Base-by-base conservation (phyloP, 805 yeast species). In the Saccharomycopsis olivae region DNA sequence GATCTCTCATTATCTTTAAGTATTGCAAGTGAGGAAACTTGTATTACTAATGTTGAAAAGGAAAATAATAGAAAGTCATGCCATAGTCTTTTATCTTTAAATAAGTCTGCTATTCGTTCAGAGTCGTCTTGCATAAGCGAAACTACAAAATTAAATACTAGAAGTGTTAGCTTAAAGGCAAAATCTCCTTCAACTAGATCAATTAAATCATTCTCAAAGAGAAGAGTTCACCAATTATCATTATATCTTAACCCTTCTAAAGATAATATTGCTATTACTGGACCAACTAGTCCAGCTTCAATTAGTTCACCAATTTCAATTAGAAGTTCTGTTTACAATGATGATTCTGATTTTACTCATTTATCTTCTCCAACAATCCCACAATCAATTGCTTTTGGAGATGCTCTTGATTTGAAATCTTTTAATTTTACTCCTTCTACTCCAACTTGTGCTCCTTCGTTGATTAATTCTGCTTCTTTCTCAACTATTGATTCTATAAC, bases 31-130 rank as follows among this genome's bases (percentile, higher is more conserved):
- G 21, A 15, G 8, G 29, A 29, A 4, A n/a, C n/a, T n/a, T n/a
- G n/a, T n/a, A n/a, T n/a, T n/a, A n/a, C n/a, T n/a, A 18, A n/a
- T 20, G 5, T 15, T 33, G 6, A 17, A 6, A 21, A 33, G 9
- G 42, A 39, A 18, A 9, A 29, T 4, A 36, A 29, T 27, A 18
- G 46, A 24, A 35, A 33, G 20, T 45, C 48, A 2, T 42, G 43
- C 24, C 46, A 33, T 29, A 38, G 41, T 30, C 36, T 45, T 20
- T 27, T 45, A 14, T 38, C 46, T 2, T 40, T 45, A 35, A 45
- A 45, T 27, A 45, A 45, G 30, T 38, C 46, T 3, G 48, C 48
- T 8, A 45, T 45, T 31, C n/a, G n/a, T n/a, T n/a, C n/a, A n/a
- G n/a, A n/a, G n/a, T n/a, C n/a, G n/a, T n/a, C n/a, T n/a, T n/a